Evolutionary conservation across 1,139 yeast species (phyloP), one percentile per base, ranked within the genome.

Genomic region (Kodamaea sp.): DNA sequence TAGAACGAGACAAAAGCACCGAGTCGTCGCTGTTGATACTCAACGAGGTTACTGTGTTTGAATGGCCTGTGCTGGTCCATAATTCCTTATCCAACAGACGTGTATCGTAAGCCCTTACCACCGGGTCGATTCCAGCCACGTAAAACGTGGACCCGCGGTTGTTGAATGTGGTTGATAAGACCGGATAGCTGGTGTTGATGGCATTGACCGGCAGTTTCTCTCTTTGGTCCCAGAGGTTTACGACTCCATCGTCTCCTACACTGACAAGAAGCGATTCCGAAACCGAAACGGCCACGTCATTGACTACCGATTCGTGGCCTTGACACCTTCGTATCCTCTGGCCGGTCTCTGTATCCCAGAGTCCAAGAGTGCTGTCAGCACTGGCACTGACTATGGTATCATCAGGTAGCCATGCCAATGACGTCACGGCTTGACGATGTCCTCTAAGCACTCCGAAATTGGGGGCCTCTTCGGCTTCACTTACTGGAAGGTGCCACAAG

Each of bases 101-200:
- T 21, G 73, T 37, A 47, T 84, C 92, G 59, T 70, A 80, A 1
- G 80, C 82, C 31, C 61, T 55, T 0, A 86, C 68, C 0, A 66
- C 58, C 1, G 88, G 83, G 40, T 85, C 92, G 3, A 86, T 74
- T 0, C 95, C 95, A 0, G 82, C 66, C 4, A 77, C 64, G 45
- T 69, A 85, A 3, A 83, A 46, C 6, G 59, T 59, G 8, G 60
- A 50, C 2, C 75, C 80, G 22, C 55, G 54, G 3, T 51, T 42
- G 36, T 59, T 59, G 34, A 63, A 51, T 2, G 73, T 70, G 5
- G 82, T 76, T 0, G 86, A 65, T 12, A 84, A 56, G 2, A 85
- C 47, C 0, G 95, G 92, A 47, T 65, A 82, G 2, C 67, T 68
- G 0, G 80, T 67, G 11, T 59, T 51, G 30, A 78, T 57, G 15